phyloP scores from a whole-genome alignment of 2,329 filamentous ascomycete species.

The Sporothrix variecibatus region DNA sequence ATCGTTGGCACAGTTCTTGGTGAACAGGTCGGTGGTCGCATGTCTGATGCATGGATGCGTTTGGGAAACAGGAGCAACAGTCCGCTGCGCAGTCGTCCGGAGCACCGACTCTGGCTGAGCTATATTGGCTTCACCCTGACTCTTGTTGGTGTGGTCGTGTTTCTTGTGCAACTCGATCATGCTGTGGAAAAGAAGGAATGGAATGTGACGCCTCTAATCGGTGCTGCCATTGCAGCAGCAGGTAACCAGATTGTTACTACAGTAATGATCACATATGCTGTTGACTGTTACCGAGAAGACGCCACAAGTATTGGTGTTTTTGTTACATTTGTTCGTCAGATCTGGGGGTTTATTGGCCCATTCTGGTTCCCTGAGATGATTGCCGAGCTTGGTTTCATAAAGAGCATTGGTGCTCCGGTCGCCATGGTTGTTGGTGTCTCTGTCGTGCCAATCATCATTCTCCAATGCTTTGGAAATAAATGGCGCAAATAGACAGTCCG shows the following conservation, averaged over 20 bases:
- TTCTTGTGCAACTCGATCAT: slow-evolving; percentile 46
- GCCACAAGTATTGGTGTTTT: slow-evolving; percentile 60
- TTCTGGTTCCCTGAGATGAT: slow-evolving; percentile 36
- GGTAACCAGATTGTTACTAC: slow-evolving; percentile 65
- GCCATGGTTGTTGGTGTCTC: slow-evolving; percentile 8
- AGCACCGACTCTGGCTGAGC: slow-evolving; percentile 59
- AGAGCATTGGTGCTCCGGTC: background rate
- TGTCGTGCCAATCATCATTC: slow-evolving; percentile 14
- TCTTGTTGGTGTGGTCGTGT: slow-evolving; percentile 56
- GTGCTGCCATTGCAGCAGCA: slow-evolving; percentile 52
- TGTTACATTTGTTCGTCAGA: slow-evolving; percentile 57
- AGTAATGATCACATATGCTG: slow-evolving; percentile 59
- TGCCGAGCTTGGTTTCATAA: background rate
- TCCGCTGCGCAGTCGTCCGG: slow-evolving; percentile 41
- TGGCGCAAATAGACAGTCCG: background rate
- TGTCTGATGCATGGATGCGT: slow-evolving; percentile 57
- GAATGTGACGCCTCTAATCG: slow-evolving; percentile 59
- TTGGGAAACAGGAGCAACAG: slow-evolving; percentile 36
- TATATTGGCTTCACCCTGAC: slow-evolving; percentile 54
- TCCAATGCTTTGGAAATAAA: slow-evolving; percentile 22
- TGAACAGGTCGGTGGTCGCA: slow-evolving; percentile 57
- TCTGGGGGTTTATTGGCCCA: slow-evolving; percentile 53
- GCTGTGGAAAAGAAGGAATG: slow-evolving; percentile 38
- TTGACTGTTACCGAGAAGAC: slow-evolving; percentile 57
- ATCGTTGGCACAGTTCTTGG: slow-evolving; percentile 60